Base-by-base conservation (phyloP, 2,329 filamentous ascomycete genomes). In the Pseudogymnoascus sp. region DNA sequence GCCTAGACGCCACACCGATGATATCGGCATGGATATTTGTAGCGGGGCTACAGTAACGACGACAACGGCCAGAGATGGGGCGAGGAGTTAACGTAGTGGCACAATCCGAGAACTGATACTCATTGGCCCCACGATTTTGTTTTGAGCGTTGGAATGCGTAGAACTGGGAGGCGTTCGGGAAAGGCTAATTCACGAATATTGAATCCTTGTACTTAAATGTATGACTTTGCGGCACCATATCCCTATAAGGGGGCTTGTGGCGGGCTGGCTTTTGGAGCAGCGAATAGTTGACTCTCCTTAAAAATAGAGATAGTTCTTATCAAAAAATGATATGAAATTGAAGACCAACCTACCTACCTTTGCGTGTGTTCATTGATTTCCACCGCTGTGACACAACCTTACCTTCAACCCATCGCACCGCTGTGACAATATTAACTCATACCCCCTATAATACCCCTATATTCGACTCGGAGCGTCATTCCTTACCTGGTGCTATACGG, bases 1-100 rank as follows among this genome's bases (percentile, higher is more conserved):
- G 92, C 92, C 72, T 93, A 76, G 68, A 40, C 1, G 3, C 19
- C 59, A 17, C 3, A 40, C 21, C 59, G 50, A 56, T 7, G 19
- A 56, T 19, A 33, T 56, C 29, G 44, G 11, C 1, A 11, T 31
- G 44, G 23, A 17, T 11, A 23, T 3, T 3, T 29, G 44, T 53
- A 53, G 44, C 50, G 50, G 50, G 6, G 29, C 29, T 33, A 33
- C 26, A 56, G 29, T 56, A 56, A 56, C 50, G 50, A 56, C n/a
- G 50, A 33, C 10, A 21, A 56, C 50, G 50, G 50, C 50, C 50
- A 56, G 50, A 19, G 50, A 56, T 7, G 50, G 33, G 50, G 29
- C 10, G 50, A 56, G 50, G 50, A 56, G 50, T 56, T 56, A 56
- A 56, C 26, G 29, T 56, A 29, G 50, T 19, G 50, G 29, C 50